Evolutionary conservation across 306 rosid species (phyloP).

Genomic region (Senna tora): DNA sequence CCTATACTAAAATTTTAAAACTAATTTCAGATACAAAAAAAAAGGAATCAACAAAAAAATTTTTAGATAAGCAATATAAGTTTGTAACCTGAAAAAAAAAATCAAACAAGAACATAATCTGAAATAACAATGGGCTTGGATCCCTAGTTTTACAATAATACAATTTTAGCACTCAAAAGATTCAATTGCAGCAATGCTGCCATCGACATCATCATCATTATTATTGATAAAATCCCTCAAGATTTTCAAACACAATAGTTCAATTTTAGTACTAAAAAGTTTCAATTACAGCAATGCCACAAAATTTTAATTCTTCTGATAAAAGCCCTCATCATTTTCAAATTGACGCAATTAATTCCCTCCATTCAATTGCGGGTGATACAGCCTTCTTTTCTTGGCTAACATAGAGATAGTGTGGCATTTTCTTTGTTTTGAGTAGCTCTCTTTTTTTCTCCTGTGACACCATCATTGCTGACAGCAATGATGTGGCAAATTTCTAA

Average conservation of each 20-base stretch:
- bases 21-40: slow-evolving; percentile 34
- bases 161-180: neutral
- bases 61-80: slow-evolving; percentile 29
- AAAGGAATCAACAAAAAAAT: slow-evolving; percentile 25
- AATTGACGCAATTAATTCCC: neutral
- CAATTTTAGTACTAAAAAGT: no score
- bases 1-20: slow-evolving; percentile 80
- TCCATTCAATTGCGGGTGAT: neutral
- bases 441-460: neutral
- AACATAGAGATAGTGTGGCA: neutral
- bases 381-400: neutral
- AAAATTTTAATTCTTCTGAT: no score
- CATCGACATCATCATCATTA: no score
- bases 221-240: neutral
- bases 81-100: slow-evolving; percentile 14
- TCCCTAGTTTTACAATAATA: neutral
- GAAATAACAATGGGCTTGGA: neutral
- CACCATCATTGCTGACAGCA: neutral
- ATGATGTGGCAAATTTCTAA: neutral
- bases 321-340: no score
- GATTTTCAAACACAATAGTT: neutral
- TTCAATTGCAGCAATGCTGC: neutral
- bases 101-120: slow-evolving; percentile 31
- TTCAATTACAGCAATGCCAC: no score
- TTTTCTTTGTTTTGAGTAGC: slow-evolving; percentile 1